Base-by-base conservation (phyloP, 108 stramenopile genomes). In the Skeletonema tropicum region DNA sequence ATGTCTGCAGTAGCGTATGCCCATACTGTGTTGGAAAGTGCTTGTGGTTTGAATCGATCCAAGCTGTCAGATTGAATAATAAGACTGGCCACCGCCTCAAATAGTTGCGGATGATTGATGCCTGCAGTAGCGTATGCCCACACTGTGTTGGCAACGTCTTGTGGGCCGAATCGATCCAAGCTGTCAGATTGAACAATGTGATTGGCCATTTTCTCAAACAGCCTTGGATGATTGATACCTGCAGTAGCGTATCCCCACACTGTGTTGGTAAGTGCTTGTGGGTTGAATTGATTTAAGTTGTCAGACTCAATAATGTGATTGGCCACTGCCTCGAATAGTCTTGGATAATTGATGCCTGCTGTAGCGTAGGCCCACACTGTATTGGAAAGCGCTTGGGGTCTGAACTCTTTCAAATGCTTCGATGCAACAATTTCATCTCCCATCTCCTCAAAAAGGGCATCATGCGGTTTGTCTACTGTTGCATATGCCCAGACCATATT, bases 21-120 rank as follows among this genome's bases (percentile, higher is more conserved):
- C n/a, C n/a, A n/a, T n/a, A n/a, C n/a, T n/a, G n/a, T n/a, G n/a
- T n/a, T n/a, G n/a, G n/a, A n/a, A n/a, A n/a, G n/a, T n/a, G n/a
- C n/a, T n/a, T n/a, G n/a, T n/a, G n/a, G n/a, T n/a, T n/a, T n/a
- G n/a, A n/a, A n/a, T n/a, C n/a, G n/a, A n/a, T n/a, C n/a, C n/a
- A n/a, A n/a, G n/a, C n/a, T n/a, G n/a, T n/a, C n/a, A n/a, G n/a
- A n/a, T n/a, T n/a, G n/a, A n/a, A n/a, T n/a, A n/a, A n/a, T n/a
- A n/a, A n/a, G n/a, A n/a, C n/a, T n/a, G n/a, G 59, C 70, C 12
- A 82, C 72, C 13, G 38, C 42, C 33, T 42, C 41, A 42, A 71
- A 82, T 2, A 82, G 36, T 9, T 23, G 1, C 15, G 74, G 80
- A 31, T 59, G n/a, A n/a, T 61, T 2, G 45, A 38, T 25, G 66